phyloP scores from a whole-genome alignment of 2,329 filamentous ascomycete genomes.

The Hypoxylon sp. region DNA sequence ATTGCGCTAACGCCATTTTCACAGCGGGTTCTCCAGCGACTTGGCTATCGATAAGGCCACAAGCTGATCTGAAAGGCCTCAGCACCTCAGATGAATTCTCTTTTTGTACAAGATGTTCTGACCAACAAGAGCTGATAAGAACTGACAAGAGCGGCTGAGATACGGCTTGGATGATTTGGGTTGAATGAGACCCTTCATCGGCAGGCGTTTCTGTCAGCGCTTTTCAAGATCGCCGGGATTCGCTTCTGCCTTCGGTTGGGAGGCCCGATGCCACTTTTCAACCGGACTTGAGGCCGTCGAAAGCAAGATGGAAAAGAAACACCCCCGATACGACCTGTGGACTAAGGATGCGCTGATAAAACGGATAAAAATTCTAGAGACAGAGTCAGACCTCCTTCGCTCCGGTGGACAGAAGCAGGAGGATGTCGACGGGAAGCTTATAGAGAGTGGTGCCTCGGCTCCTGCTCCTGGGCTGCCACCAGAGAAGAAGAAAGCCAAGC shows the following conservation, averaged over 20 bases:
- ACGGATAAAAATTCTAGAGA: slow-evolving; percentile 73
- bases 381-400: slow-evolving; percentile 61
- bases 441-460: background rate
- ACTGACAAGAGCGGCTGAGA: background rate
- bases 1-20: slow-evolving; percentile 7
- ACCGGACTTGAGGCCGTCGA: slow-evolving; percentile 25
- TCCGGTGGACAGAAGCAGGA: slow-evolving; percentile 12
- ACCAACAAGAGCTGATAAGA: too few relatives aligned
- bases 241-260: slow-evolving; percentile 16
- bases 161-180: background rate
- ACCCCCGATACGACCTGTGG: slow-evolving; percentile 69
- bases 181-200: slow-evolving; percentile 39
- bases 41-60: slow-evolving; percentile 40
- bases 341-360: slow-evolving; percentile 72
- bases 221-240: slow-evolving; percentile 23
- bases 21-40: slow-evolving; percentile 8
- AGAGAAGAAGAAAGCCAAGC: slow-evolving; percentile 51
- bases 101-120: too few relatives aligned
- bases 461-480: slow-evolving; percentile 33
- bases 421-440: background rate
- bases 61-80: background rate
- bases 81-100: background rate
- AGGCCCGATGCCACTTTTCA: slow-evolving; percentile 34
- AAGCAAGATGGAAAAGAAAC: slow-evolving; percentile 38
- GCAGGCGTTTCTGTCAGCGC: slow-evolving; percentile 37